Evolutionary conservation across 148 eudicot species (phyloP).

Genomic region (Nepenthes mirabilis): DNA sequence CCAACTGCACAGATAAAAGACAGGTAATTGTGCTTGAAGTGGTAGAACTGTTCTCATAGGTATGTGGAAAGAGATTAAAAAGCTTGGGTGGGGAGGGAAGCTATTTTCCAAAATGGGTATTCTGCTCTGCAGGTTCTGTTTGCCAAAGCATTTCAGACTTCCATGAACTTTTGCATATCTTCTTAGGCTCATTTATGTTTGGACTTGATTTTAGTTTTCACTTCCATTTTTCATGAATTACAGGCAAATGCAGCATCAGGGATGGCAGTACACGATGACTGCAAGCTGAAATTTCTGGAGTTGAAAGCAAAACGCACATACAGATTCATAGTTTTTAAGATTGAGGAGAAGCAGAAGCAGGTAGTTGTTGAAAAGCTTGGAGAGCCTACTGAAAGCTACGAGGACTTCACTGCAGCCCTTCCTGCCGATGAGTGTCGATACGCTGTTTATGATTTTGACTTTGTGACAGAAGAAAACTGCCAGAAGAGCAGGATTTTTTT

Average conservation of each 20-base stretch:
- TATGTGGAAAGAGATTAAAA: too few relatives aligned
- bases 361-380: constrained; percentile 20
- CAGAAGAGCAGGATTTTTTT: constrained; percentile 22
- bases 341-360: too few relatives aligned
- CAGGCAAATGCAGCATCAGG: constrained; percentile 19
- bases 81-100: too few relatives aligned
- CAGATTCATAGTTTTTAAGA: constrained; percentile 7
- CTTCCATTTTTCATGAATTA: not conserved
- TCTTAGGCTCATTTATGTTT: too few relatives aligned
- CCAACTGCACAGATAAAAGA: too few relatives aligned
- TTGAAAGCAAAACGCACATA: constrained; percentile 15
- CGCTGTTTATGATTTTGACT: constrained; percentile 14
- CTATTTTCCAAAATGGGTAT: too few relatives aligned
- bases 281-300: constrained; percentile 19
- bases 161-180: too few relatives aligned
- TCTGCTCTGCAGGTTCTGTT: too few relatives aligned
- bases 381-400: constrained; percentile 15
- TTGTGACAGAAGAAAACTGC: constrained; percentile 8
- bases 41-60: too few relatives aligned
- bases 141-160: too few relatives aligned
- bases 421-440: constrained; percentile 19
- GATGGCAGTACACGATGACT: constrained; percentile 21
- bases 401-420: constrained; percentile 16
- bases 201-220: too few relatives aligned
- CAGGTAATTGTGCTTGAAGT: too few relatives aligned